Evolutionary conservation across 331 rosid genomes (phyloP), one percentile per base, ranked within the genome.

Genomic region (Rhamnella rubrinervis): DNA sequence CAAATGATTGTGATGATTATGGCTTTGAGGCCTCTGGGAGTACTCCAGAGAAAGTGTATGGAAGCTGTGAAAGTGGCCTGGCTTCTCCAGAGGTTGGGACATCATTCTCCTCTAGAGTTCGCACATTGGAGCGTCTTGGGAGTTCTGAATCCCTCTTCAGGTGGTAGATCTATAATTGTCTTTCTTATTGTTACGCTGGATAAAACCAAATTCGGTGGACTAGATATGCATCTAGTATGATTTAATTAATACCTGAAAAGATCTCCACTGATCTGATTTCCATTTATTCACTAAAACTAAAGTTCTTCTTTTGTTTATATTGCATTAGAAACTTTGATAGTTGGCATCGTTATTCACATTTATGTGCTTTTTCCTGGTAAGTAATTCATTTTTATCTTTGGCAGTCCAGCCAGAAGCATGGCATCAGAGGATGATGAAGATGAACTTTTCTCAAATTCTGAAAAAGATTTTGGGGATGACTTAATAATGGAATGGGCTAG

Each of bases 401-500:
- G 91, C 98, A 93, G 98, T 86, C 96, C 98, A 84, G 92, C 62
- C 77, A 88, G 83, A 90, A 85, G 97, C 93, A 71, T 81, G 77
- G 71, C 59, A 63, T 90, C 87, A 26, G 96, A 90, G 83, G 96
- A 93, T 73, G 92, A 89, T 5, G 92, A 83, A 15, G 87, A 88
- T 56, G 90, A 85, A 39, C 74, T 57, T 71, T 86, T 81, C 75
- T 56, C 82, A 47, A 85, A 75, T 75, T 74, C 63, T 37, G 96
- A 90, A 63, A 80, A 73, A 81, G 95, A 87, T 59, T 77, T 74
- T 57, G 82, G 88, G n/a, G 85, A 82, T 68, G 91, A 81, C n/a
- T 78, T 79, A 14, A 81, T 88, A 50, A 93, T 90, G 88, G 92
- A 87, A 80, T 90, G 96, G 97, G 97, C 96, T 47, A 87, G 68